Percentiles rank a stretch among this genome's conserved stretches.
Evolutionary conservation across 129 eudicot species (phyloP).

Genomic region (Lonicera japonica): DNA sequence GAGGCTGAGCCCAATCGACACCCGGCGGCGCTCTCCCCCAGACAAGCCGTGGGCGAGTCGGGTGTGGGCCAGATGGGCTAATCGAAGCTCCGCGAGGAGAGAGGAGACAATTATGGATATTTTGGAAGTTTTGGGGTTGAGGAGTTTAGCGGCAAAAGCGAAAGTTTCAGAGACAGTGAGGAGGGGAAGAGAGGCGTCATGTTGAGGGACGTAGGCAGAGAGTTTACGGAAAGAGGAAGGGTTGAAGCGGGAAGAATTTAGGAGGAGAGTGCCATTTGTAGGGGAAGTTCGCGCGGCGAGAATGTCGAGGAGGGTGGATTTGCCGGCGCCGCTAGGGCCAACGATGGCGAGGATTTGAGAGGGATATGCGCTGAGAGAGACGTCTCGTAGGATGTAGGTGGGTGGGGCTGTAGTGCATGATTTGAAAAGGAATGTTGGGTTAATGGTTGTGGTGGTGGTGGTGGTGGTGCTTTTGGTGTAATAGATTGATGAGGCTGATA

Average conservation of each 20-base stretch:
- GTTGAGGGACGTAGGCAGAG: constrained; percentile 90
- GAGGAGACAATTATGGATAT: constrained; percentile 34
- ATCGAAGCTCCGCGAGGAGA: constrained; percentile 57
- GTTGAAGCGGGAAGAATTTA: constrained; percentile 55
- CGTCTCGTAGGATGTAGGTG: constrained; percentile 54
- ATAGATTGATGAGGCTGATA: constrained; percentile 69
- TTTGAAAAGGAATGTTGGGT: constrained; percentile 35
- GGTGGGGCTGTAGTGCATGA: constrained; percentile 51
- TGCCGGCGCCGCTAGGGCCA: constrained; percentile 98
- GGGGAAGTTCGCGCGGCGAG: constrained; percentile 76
- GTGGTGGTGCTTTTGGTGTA: constrained; percentile 50
- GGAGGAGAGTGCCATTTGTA: constrained; percentile 56
- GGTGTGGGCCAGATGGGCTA: constrained; percentile 53
- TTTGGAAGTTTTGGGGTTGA: constrained; percentile 37
- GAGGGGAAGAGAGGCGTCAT: constrained; percentile 58
- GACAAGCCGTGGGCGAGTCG: constrained; percentile 50
- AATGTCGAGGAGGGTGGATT: constrained; percentile 93
- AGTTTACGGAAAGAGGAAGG: constrained; percentile 66
- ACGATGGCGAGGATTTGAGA: constrained; percentile 90
- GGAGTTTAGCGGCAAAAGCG: constrained; percentile 62
- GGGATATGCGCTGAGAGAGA: constrained; percentile 74
- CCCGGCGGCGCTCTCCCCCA: constrained; percentile 81
- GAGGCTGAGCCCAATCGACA: constrained; percentile 81
- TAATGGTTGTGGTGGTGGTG: constrained; percentile 23
- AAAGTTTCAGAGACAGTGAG: constrained; percentile 88